These are phyloP conservation scores for Starmera caribaea DNA, from an alignment of 805 yeast genomes.

Conservation along the genomic window DNA sequence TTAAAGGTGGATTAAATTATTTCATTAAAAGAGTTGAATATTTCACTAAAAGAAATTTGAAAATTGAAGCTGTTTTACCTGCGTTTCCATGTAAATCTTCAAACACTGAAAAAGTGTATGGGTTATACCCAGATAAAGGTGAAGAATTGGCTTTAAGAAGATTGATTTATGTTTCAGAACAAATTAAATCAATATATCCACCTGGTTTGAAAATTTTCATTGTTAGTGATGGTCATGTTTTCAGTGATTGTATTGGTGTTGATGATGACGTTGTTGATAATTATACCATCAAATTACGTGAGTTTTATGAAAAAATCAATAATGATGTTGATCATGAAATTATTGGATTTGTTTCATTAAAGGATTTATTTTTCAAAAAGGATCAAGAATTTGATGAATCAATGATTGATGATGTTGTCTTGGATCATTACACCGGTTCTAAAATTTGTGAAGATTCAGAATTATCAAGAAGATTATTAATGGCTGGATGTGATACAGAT, in stretches of 20 bases:
- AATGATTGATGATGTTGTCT: constrained; percentile 20
- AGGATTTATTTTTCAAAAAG: constrained; percentile 28
- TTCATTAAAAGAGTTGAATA: constrained; percentile 34
- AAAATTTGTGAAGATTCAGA: constrained; percentile 28
- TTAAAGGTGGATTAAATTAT: constrained; percentile 30
- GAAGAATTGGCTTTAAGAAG: constrained; percentile 33
- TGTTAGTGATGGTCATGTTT: constrained; percentile 58
- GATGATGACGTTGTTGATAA: constrained; percentile 43
- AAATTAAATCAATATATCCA: constrained; percentile 31
- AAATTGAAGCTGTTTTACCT: constrained; percentile 48
- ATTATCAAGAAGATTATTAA: constrained; percentile 28
- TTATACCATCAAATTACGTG: constrained; percentile 35
- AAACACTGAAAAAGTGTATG: constrained; percentile 41
- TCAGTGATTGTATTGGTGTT: constrained; percentile 55
- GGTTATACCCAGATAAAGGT: constrained; percentile 44
- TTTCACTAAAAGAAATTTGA: constrained; percentile 37
- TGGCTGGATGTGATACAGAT: constrained; percentile 37
- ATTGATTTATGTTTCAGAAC: constrained; percentile 23
- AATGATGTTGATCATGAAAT: constrained; percentile 20
- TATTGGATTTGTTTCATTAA: constrained; percentile 32
- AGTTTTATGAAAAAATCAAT: constrained; percentile 28
- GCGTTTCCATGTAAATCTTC: constrained; percentile 61
- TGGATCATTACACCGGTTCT: constrained; percentile 29
- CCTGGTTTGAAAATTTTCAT: constrained; percentile 49
- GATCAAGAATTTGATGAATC: constrained; percentile 18